Evolutionary conservation across 257 asterid genomes (phyloP).

Genomic region (Lycium ferocissimum): DNA sequence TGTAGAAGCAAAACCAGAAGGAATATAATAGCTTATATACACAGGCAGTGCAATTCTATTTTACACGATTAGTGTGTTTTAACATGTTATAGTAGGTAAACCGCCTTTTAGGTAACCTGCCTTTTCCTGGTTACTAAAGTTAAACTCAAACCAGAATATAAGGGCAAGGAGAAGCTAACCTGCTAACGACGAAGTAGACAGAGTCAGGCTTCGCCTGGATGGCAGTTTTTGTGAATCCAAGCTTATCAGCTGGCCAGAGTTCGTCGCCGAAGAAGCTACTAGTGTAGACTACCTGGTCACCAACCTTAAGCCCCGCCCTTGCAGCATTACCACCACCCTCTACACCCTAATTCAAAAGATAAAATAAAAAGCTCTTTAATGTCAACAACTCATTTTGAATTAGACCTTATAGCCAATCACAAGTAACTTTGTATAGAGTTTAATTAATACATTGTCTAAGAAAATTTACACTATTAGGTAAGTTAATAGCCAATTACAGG

Average conservation of each 20-base stretch:
- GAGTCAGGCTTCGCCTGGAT: constrained; percentile 94
- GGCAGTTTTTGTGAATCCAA: constrained; percentile 92
- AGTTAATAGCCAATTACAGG: neutral
- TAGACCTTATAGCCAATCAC: neutral
- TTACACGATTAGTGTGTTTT: too few relatives aligned
- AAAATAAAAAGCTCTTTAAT: neutral
- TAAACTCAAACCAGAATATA: too few relatives aligned
- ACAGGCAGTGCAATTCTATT: too few relatives aligned
- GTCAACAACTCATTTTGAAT: neutral
- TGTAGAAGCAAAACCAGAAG: too few relatives aligned
- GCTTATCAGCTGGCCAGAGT: constrained; percentile 98
- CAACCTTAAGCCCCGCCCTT: constrained; percentile 89
- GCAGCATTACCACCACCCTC: constrained; percentile 97
- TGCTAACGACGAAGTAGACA: constrained; percentile 88
- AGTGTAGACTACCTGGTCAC: constrained; percentile 91
- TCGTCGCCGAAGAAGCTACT: constrained; percentile 98
- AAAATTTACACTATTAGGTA: neutral
- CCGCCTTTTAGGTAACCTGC: too few relatives aligned
- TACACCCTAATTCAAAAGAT: constrained; percentile 57
- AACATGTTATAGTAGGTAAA: too few relatives aligned
- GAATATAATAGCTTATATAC: too few relatives aligned
- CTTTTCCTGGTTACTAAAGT: too few relatives aligned
- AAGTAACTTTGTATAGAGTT: neutral
- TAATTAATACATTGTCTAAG: neutral
- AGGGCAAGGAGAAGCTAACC: constrained; percentile 43